Base-by-base conservation (phyloP, 2,329 filamentous ascomycete species). In the Arthrocladium fulminans region DNA sequence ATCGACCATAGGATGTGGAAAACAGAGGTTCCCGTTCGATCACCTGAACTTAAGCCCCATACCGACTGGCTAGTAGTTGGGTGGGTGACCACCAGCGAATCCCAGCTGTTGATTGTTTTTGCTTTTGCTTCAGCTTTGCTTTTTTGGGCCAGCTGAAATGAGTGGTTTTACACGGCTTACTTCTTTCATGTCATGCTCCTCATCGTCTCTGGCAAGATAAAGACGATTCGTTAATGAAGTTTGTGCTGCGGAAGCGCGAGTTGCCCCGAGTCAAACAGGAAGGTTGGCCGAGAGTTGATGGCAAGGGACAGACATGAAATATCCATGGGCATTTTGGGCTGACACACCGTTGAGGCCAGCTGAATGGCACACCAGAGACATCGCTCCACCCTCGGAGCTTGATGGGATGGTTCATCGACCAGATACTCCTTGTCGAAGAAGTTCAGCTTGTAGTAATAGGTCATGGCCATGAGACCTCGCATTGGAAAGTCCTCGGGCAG, bases 401-500 rank as follows among this genome's bases (percentile, higher is more conserved):
- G 66, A 29, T 73, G 72, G 19, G 70, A 73, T 1, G 70, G 66
- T 3, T 80, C 75, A 50, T 79, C 75, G 30, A 69, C 65, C 42
- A 70, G 66, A 1, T 67, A 64, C 17, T 65, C 63, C 2, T 63
- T 52, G 54, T 81, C 81, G 65, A 76, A 80, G 2, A 64, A 61
- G 1, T 66, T 52, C 0, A 73, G 73, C 50, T 74, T 76, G 54
- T 73, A 74, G 46, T 69, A 72, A 0, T 57, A 37, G 51, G 73
- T 66, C 44, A 69, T 72, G 72, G 75, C 79, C 20, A 75, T 59
- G 49, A 75, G 67, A 1, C 79, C 79, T 20, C 76, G 70, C 6
- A 81, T 72, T 1, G 72, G 58, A 53, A 75, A 80, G 53, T 83
- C 79, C 53, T 83, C 79, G 0, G 75, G 72, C 1, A 82, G 57